These are phyloP conservation scores for Neurospora sp. DNA, from an alignment of 495 filamentous ascomycete genomes.

Conservation along the genomic window DNA sequence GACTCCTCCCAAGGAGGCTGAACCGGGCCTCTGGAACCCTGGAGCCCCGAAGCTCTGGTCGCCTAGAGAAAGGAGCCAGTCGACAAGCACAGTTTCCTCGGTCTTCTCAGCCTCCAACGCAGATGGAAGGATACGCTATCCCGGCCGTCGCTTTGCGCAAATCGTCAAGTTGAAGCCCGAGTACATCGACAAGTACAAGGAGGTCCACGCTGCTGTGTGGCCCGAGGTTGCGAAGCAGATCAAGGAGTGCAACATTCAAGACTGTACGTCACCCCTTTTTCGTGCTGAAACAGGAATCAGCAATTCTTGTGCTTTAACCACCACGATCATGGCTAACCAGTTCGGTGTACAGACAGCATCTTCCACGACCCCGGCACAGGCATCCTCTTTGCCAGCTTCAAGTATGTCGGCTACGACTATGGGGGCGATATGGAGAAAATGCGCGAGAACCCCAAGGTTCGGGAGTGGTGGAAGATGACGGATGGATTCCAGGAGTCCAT, in stretches of 20 bases:
- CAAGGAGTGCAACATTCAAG: slow-evolving; percentile 58
- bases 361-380: slow-evolving; percentile 51
- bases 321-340: background rate
- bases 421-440: slow-evolving; percentile 63
- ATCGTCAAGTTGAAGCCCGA: slow-evolving; percentile 61
- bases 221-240: slow-evolving; percentile 65
- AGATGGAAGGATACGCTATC: slow-evolving; percentile 7
- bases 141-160: slow-evolving; percentile 50
- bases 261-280: slow-evolving; percentile 40
- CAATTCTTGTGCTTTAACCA: background rate
- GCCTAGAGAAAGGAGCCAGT: background rate
- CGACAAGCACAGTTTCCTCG: background rate
- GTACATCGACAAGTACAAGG: slow-evolving; percentile 53
- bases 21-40: background rate
- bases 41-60: background rate
- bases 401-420: slow-evolving; percentile 61
- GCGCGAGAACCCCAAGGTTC: slow-evolving; percentile 56
- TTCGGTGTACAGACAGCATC: slow-evolving; percentile 49
- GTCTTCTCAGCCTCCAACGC: background rate
- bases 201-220: slow-evolving; percentile 63
- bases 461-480: slow-evolving; percentile 72
- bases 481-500: slow-evolving; percentile 57
- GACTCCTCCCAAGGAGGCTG: background rate
- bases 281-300: background rate
- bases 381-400: slow-evolving; percentile 62